Conservation (phyloP, 139 green algal genomes). For the Tetraselmis striata region DNA sequence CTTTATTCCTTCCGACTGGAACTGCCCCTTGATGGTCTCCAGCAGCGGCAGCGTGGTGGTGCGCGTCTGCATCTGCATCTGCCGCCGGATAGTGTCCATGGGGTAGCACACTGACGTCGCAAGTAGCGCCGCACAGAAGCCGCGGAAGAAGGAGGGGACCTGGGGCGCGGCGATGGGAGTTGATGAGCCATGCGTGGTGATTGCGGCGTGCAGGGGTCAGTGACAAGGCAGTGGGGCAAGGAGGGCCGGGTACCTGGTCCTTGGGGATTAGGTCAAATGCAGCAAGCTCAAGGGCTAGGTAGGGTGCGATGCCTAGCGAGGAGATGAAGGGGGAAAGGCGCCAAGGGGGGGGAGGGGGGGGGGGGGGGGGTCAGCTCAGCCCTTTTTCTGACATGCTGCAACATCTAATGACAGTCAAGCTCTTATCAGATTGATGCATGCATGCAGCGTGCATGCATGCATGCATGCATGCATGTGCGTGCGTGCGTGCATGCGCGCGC, state of each 20-base stretch:
- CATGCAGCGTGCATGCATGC: too few species aligned
- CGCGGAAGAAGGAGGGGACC: constrained; percentile 48
- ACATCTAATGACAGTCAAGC: too few species aligned
- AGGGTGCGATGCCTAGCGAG: constrained; percentile 74
- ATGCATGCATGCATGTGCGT: too few species aligned
- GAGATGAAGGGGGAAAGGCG: too few species aligned
- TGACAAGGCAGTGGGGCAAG: too few species aligned
- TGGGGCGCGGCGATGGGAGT: constrained; percentile 35
- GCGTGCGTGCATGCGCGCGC: too few species aligned
- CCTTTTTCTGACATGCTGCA: too few species aligned
- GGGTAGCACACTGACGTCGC: constrained; percentile 68
- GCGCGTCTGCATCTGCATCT: constrained; percentile 35
- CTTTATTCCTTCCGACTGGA: neutral
- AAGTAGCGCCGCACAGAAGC: constrained; percentile 58
- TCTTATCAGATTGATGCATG: too few species aligned
- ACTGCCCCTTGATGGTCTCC: constrained; percentile 10
- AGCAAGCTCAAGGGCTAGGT: constrained; percentile 73
- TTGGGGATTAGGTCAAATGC: constrained; percentile 55
- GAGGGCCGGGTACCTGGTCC: too few species aligned
- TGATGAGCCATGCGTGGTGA: too few species aligned
- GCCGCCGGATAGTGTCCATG: constrained; percentile 62
- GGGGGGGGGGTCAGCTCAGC: neutral
- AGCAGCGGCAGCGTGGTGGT: neutral
- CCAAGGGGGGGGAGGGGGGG: neutral
- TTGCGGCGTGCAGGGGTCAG: too few species aligned